Evolutionary conservation across 1,139 yeast species (phyloP), one percentile per base, ranked within the genome.

Genomic region (Candida tropicalis): DNA sequence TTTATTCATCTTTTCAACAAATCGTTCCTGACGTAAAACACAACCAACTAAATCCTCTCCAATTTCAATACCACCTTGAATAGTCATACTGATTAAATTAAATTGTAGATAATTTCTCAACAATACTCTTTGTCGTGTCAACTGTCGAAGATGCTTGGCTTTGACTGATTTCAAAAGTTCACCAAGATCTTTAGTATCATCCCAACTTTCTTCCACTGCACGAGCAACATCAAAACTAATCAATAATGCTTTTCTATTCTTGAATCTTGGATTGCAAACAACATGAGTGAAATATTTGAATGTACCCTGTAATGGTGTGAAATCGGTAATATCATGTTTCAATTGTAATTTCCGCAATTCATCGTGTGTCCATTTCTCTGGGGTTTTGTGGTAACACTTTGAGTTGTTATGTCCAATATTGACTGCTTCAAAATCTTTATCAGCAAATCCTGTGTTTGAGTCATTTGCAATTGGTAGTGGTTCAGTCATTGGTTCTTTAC

Each of bases 1-100:
- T 8, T 53, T 47, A 36, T 58, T 60, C 60, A 70, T 65, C 42
- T 63, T 63, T 23, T 53, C 58, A 7, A 60, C 56, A 44, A 69
- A 70, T 13, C 57, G 42, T 34, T 62, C 61, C 45, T 70, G 74
- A 10, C 68, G 54, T 13, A 56, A 16, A 8, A 66, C 65, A 39
- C 66, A 60, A 0, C 63, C 64, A 7, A 63, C 66, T 37, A 70
- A 53, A 45, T 68, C 68, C 40, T 61, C 65, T 26, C 55, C 56
- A 39, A 59, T 47, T 17, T 48, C 48, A 17, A 55, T 48, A 1
- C 53, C 45, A 6, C 47, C 45, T 3, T 46, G 43, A 12, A 53
- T 41, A 5, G 66, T 56, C 12, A 52, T 41, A 35, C 56, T 58
- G 17, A 59, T 46, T 39, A 59, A 49, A 45, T 59, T 60, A 54